A percentile compares a stretch with the other conserved stretches of the same genome.
Conservation (phyloP, 345 rosid species). For the Hibiscus mutabilis region DNA sequence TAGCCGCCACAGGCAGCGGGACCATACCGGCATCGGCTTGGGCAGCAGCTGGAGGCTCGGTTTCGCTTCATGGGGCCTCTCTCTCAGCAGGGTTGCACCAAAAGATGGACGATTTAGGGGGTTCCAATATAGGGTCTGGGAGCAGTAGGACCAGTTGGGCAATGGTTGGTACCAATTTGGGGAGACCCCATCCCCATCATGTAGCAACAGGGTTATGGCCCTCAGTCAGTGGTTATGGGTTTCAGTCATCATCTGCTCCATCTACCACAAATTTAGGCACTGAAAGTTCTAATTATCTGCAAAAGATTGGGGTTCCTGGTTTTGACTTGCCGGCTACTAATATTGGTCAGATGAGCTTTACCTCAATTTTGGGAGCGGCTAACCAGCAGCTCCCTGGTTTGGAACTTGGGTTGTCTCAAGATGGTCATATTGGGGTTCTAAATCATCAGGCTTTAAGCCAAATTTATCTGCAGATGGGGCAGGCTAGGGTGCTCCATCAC, state of each 20-base stretch:
- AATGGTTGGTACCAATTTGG: slow-evolving; percentile 49
- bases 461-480: slow-evolving; percentile 92
- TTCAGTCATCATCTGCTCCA: slow-evolving; percentile 45
- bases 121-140: slow-evolving; percentile 40
- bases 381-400: slow-evolving; percentile 77
- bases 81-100: slow-evolving; percentile 65
- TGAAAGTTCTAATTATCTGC: slow-evolving; percentile 47
- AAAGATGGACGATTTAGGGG: slow-evolving; percentile 54
- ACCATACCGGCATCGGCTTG: slow-evolving; percentile 93
- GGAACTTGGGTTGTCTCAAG: slow-evolving; percentile 93
- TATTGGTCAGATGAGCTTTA: slow-evolving; percentile 72
- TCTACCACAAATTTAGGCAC: slow-evolving; percentile 43
- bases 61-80: slow-evolving; percentile 59
- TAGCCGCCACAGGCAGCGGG: slow-evolving; percentile 89
- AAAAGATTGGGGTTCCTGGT: slow-evolving; percentile 62
- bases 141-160: slow-evolving; percentile 64
- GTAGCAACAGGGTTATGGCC: slow-evolving; percentile 71
- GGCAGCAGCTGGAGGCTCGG: slow-evolving; percentile 51
- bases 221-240: slow-evolving; percentile 58
- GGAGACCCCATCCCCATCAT: slow-evolving; percentile 52
- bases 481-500: slow-evolving; percentile 48
- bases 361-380: slow-evolving; percentile 58
- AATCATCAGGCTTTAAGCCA: slow-evolving; percentile 66
- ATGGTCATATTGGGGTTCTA: slow-evolving; percentile 80
- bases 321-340: slow-evolving; percentile 63